Percentiles rank a stretch among this genome's conserved stretches.
Conservation (phyloP, 352 stramenopile genomes). For the Phytophthora brassicae region DNA sequence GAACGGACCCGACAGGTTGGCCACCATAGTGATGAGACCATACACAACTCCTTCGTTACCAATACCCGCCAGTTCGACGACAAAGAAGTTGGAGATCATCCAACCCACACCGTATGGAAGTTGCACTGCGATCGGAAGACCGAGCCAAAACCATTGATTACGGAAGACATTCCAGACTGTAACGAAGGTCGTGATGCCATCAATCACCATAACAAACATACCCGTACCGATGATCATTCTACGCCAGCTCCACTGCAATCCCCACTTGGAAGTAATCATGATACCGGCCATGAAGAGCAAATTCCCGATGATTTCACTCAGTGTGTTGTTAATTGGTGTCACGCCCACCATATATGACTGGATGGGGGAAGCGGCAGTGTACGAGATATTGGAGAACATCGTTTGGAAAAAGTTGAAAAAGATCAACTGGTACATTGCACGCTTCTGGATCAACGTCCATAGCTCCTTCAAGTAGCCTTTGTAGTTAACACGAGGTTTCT, state of each 20-base stretch:
- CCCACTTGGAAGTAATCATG: slow-evolving; percentile 25
- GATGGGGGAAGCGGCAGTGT: slow-evolving; percentile 20
- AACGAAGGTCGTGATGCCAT: slow-evolving; percentile 36
- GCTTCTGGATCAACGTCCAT: slow-evolving; percentile 22
- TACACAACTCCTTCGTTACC: slow-evolving; percentile 49
- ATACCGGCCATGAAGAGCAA: slow-evolving; percentile 26
- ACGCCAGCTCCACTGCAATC: slow-evolving; percentile 35
- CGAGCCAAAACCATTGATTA: slow-evolving; percentile 44
- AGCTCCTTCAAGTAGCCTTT: background rate
- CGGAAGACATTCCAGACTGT: slow-evolving; percentile 44
- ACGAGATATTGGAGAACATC: slow-evolving; percentile 26
- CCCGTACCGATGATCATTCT: slow-evolving; percentile 20
- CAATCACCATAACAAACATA: slow-evolving; percentile 13
- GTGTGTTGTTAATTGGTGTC: slow-evolving; percentile 23
- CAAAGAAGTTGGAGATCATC: slow-evolving; percentile 39
- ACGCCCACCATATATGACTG: slow-evolving; percentile 29
- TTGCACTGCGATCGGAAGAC: slow-evolving; percentile 32
- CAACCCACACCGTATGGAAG: slow-evolving; percentile 37
- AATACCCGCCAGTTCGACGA: slow-evolving; percentile 43
- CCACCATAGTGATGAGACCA: slow-evolving; percentile 43
- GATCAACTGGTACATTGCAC: slow-evolving; percentile 35
- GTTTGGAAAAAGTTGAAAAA: slow-evolving; percentile 24
- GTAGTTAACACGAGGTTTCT: slow-evolving; percentile 12
- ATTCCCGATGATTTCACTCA: slow-evolving; percentile 24
- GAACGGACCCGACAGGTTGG: slow-evolving; percentile 40